phyloP scores from a whole-genome alignment of 176 grass and related monocot species.

The Urochloa ruziziensis region DNA sequence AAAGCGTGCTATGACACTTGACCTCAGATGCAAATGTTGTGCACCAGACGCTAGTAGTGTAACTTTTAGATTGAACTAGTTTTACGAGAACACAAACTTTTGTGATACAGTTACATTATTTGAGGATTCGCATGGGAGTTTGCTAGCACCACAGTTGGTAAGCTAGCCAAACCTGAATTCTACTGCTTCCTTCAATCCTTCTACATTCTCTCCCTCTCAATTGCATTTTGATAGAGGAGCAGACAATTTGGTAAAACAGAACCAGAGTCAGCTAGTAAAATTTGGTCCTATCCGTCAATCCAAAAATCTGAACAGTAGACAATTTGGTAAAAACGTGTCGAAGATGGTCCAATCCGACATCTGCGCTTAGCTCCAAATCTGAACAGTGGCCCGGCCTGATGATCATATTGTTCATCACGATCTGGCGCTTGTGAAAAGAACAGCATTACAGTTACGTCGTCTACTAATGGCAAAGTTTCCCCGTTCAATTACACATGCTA shows the following conservation, averaged over 20 bases:
- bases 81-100: too few species aligned
- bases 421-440: constrained; percentile 1
- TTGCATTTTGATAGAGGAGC: not conserved
- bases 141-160: too few species aligned
- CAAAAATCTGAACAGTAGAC: not conserved
- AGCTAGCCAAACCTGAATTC: too few species aligned
- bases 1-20: not conserved
- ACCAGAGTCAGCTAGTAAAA: not conserved
- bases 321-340: not conserved
- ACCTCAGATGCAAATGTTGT: not conserved
- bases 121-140: too few species aligned
- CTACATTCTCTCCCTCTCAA: not conserved
- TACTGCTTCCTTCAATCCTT: too few species aligned
- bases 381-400: not conserved
- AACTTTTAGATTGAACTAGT: not conserved
- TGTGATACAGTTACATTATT: too few species aligned
- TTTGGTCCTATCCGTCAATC: not conserved
- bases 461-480: not conserved
- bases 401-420: not conserved
- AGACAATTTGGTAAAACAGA: not conserved
- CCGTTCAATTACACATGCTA: not conserved
- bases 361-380: not conserved
- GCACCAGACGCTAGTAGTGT: not conserved
- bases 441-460: not conserved
- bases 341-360: not conserved